Evolutionary conservation across 371 early-diverging fungal species (phyloP), one percentile per base, ranked within the genome.

Genomic region (Lichtheimia ramosa): DNA sequence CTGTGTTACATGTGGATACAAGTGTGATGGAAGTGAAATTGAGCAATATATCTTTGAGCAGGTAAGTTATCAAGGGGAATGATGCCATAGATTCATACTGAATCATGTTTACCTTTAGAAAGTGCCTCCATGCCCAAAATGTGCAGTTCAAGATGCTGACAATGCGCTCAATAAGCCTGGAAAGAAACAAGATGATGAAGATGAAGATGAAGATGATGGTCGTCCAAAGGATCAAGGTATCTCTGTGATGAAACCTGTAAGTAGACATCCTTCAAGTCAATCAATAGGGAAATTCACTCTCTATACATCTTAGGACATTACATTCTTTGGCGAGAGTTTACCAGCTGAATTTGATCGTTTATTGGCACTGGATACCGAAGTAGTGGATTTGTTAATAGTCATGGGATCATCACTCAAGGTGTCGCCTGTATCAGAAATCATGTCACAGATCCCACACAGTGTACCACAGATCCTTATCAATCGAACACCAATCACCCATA

Each of bases 401-500:
- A 96, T 97, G 81, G 98, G 98, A 2, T 92, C 92, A 28, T 92
- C 92, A n/a, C 76, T 97, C n/a, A 94, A 94, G 64, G 96, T 97
- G 1, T 89, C 94, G 0, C 98, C 98, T 5, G 96, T 97, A 1
- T 91, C 93, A 3, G 89, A 91, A 39, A 92, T 96, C 51, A 92
- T 93, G 88, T 80, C 87, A 28, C 83, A 79, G 52, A 82, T 95
- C 40, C 96, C 96, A 3, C 89, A 84, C 39, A 62, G 76, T 20
- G 89, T 96, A 0, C 97, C 97, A 0, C 95, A 94, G 57, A 87
- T 97, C 15, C 76, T 96, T 5, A 95, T 97, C 67, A 97, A 97
- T 74, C 79, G 89, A 57, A 95, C 96, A 54, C 87, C 90, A 6
- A 89, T 95, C 39, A 84, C 89, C 48, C 88, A 90, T 54, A 81